phyloP scores from a whole-genome alignment of 2,329 filamentous ascomycete genomes.

The Alternaria postmessia region DNA sequence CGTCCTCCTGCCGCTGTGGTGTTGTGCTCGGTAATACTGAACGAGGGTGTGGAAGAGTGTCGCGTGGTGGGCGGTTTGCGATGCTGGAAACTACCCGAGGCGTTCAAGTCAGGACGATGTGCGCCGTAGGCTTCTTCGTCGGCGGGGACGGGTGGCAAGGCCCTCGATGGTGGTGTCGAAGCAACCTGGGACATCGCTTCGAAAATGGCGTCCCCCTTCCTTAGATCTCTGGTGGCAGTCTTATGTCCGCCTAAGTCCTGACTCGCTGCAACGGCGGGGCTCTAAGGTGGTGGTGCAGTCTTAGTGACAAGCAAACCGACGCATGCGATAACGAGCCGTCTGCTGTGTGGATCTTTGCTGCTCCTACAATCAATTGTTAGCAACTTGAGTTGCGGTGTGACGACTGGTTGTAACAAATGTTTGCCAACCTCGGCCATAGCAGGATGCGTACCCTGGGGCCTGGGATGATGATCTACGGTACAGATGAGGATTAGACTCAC shows the following conservation, averaged over 20 bases:
- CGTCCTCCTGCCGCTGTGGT: conserved; percentile 39
- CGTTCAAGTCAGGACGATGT: conserved; percentile 23
- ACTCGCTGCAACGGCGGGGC: conserved; percentile 25
- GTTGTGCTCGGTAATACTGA: conserved; percentile 44
- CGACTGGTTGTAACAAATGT: conserved; percentile 9
- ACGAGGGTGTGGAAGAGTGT: conserved; percentile 40
- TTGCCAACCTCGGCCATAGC: conserved; percentile 19
- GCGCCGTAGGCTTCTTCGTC: conserved; percentile 20
- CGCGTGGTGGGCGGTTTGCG: conserved; percentile 34
- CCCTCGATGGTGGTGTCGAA: conserved; percentile 30
- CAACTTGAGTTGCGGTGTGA: conserved; percentile 19
- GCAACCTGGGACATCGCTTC: conserved; percentile 41
- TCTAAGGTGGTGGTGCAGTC: conserved; percentile 16
- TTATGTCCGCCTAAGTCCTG: conserved; percentile 22
- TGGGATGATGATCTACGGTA: conserved; percentile 24
- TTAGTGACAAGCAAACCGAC: conserved; percentile 3
- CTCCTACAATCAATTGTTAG: conserved; percentile 21
- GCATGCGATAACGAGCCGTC: conserved; percentile 4
- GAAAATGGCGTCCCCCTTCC: conserved; percentile 12
- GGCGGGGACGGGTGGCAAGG: conserved; percentile 39
- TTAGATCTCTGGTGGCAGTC: conserved; percentile 10
- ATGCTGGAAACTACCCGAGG: conserved; percentile 34
- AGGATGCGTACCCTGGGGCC: conserved; percentile 31
- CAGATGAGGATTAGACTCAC: conserved; percentile 26
- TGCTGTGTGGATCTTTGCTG: conserved; percentile 1